A percentile compares a stretch with the other conserved stretches of the same genome.
Conservation (phyloP, 2,329 filamentous ascomycete species). For the Ophiocordyceps camponoti-leonardi region DNA sequence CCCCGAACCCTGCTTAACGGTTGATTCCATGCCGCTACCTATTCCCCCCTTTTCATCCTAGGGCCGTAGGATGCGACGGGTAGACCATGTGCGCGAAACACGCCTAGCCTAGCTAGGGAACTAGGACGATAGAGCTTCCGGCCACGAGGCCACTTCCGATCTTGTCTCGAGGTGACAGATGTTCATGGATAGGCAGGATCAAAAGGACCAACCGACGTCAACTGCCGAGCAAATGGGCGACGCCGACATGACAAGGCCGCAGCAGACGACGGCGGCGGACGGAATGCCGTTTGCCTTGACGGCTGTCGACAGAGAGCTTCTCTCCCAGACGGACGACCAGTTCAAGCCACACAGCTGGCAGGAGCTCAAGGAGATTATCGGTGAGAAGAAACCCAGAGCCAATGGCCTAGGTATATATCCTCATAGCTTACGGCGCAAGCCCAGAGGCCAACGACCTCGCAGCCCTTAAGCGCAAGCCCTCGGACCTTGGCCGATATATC, state of each 20-base stretch:
- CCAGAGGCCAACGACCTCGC: conserved; percentile 45
- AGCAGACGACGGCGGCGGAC: conserved; percentile 15
- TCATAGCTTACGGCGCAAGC: not conserved
- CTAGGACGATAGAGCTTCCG: too few relatives aligned
- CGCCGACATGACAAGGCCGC: conserved; percentile 11
- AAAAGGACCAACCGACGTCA: too few relatives aligned
- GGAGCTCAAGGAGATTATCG: conserved; percentile 49
- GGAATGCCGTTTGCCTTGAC: conserved; percentile 37
- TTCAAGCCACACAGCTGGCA: conserved; percentile 60
- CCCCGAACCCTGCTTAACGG: too few relatives aligned
- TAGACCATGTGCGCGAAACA: too few relatives aligned
- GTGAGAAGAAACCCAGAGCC: conserved; percentile 18
- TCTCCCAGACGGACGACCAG: conserved; percentile 49
- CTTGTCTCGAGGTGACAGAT: too few relatives aligned
- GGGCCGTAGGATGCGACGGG: too few relatives aligned
- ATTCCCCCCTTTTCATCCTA: too few relatives aligned
- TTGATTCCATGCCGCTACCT: too few relatives aligned
- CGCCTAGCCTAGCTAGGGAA: too few relatives aligned
- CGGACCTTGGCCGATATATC: conserved; percentile 64
- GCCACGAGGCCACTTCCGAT: too few relatives aligned
- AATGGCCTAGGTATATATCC: not conserved
- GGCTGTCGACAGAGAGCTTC: conserved; percentile 37
- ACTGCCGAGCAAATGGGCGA: conserved; percentile 17
- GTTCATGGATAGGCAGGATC: too few relatives aligned
- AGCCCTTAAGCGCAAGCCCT: conserved; percentile 62